Evolutionary conservation across 768 basidiomycete genomes (phyloP).

Genomic region (Suillus hirtellus): DNA sequence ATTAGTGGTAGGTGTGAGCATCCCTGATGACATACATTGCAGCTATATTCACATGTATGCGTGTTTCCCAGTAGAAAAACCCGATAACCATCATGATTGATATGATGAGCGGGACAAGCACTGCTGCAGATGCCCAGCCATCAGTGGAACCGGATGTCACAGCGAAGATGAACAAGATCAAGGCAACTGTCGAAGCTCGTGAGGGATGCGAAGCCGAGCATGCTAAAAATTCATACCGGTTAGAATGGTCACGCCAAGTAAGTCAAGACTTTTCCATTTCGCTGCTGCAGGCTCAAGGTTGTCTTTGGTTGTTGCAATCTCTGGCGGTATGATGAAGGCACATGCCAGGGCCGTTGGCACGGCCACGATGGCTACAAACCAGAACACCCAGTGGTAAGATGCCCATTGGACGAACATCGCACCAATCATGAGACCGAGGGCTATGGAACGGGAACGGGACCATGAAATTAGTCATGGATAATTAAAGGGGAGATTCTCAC

Average conservation of each 20-base stretch:
- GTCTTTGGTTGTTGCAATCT: conserved; percentile 10
- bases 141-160: conserved; percentile 47
- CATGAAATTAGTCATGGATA: not conserved
- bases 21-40: conserved; percentile 37
- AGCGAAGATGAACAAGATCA: conserved; percentile 40
- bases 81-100: conserved; percentile 39
- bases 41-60: conserved; percentile 40
- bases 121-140: conserved; percentile 49
- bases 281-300: not conserved
- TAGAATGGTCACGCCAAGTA: conserved; percentile 39
- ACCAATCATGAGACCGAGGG: conserved; percentile 45
- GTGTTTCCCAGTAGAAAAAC: conserved; percentile 55
- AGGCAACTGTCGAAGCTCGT: conserved; percentile 20
- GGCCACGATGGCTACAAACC: conserved; percentile 43
- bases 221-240: conserved; percentile 28
- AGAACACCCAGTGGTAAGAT: conserved; percentile 56
- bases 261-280: conserved; percentile 37
- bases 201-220: not conserved
- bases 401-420: conserved; percentile 42
- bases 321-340: conserved; percentile 37
- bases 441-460: conserved; percentile 22
- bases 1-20: not conserved
- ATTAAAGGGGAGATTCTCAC: conserved; percentile 21
- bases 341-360: conserved; percentile 32
- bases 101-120: conserved; percentile 48